Evolutionary conservation across 306 rosid genomes (phyloP).

Genomic region (Cicer yamashitae): DNA sequence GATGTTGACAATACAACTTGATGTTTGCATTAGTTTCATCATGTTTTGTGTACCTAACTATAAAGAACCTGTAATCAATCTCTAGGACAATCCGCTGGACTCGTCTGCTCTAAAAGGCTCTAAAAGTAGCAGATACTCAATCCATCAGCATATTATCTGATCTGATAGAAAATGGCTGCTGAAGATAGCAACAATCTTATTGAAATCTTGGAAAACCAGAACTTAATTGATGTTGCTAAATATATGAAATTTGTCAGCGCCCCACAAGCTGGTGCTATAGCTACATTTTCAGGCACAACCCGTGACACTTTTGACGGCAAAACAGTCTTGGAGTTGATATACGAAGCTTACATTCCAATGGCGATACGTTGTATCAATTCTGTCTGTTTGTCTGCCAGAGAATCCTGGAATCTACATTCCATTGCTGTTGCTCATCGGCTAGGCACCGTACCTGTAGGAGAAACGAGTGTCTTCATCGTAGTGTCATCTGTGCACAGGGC

Average conservation of each 20-base stretch:
- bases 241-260: conserved; percentile 74
- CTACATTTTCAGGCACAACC: conserved; percentile 92
- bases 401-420: conserved; percentile 78
- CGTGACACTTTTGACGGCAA: conserved; percentile 82
- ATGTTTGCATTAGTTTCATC: conserved; percentile 23
- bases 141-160: conserved; percentile 9
- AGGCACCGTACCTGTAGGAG: conserved; percentile 82
- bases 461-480: conserved; percentile 75
- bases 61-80: conserved; percentile 34
- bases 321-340: conserved; percentile 79
- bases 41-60: not conserved
- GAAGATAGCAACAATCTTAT: conserved; percentile 68
- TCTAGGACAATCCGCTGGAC: conserved; percentile 28
- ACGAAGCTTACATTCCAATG: conserved; percentile 90
- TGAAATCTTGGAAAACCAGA: conserved; percentile 72
- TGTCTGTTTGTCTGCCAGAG: conserved; percentile 77
- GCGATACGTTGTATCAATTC: conserved; percentile 72
- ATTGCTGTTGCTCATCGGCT: conserved; percentile 83
- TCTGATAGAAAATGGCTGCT: conserved; percentile 54
- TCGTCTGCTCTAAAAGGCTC: conserved; percentile 25
- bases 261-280: conserved; percentile 86
- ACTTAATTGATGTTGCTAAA: conserved; percentile 61
- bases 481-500: conserved; percentile 77
- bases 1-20: not conserved
- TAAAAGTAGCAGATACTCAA: not conserved